Conservation (phyloP, 2,329 filamentous ascomycete genomes). For the Endocalyx cinctus region DNA sequence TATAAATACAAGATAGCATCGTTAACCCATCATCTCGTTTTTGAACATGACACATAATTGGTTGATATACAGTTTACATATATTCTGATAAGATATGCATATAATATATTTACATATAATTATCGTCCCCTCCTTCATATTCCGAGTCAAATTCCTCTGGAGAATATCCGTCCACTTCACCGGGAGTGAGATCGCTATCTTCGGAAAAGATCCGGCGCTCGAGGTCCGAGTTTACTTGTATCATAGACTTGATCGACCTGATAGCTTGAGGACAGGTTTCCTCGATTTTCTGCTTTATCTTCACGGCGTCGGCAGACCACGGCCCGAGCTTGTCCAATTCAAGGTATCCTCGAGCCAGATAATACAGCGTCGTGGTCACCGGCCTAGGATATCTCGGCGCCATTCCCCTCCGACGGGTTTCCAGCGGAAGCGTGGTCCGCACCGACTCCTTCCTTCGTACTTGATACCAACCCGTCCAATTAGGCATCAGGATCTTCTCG, state of each 20-base stretch:
- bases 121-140: too few species aligned
- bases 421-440: conserved; percentile 28
- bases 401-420: conserved; percentile 33
- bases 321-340: conserved; percentile 42
- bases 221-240: conserved; percentile 18
- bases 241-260: conserved; percentile 27
- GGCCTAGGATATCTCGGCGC: conserved; percentile 35
- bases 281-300: conserved; percentile 33
- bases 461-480: conserved; percentile 68
- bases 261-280: conserved; percentile 28
- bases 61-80: neutral
- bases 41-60: conserved; percentile 1
- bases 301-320: conserved; percentile 44
- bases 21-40: too few species aligned
- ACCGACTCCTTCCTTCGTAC: conserved; percentile 23
- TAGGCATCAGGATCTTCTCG: conserved; percentile 72
- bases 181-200: too few species aligned
- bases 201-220: conserved; percentile 21
- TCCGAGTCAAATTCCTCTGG: too few species aligned
- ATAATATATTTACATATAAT: too few species aligned
- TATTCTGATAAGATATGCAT: neutral
- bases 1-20: conserved; percentile 3
- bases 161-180: too few species aligned
- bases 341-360: conserved; percentile 46
- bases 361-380: conserved; percentile 40